Base-by-base conservation (phyloP, 768 basidiomycete species). In the Phylloporus rhodoxanthus region DNA sequence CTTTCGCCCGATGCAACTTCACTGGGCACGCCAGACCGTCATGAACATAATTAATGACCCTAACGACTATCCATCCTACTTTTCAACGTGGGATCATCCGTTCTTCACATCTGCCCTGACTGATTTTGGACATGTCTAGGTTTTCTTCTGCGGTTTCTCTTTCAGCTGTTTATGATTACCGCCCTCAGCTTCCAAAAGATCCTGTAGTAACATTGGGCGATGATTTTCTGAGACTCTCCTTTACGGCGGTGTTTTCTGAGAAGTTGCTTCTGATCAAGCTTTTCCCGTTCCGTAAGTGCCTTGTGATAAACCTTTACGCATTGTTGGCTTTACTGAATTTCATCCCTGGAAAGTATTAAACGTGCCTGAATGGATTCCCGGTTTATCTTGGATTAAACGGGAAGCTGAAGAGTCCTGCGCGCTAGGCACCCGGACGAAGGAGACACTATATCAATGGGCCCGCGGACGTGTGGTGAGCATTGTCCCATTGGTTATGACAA, bases 241-340 rank as follows among this genome's bases (percentile, higher is more conserved):
- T 33, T 15, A 3, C 30, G 3, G 21, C 14, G 2, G 11, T 44
- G 21, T 33, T 11, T 3, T 29, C 43, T 6, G 43, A 44, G 15
- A 44, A 23, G 20, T 21, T 32, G 2, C 21, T 51, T 25, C 41
- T 57, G 11, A 26, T 56, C 5, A 44, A 54, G 17, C 11, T 38
- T 10, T 50, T 51, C 25, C 54, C 54, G 9, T 55, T 55, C 36
- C 20, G 54, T 55, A 21, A 34, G 54, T 29, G 4, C 21, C 20
- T n/a, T 28, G 20, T 25, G 21, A 13, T 19, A 28, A 19, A 6
- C 43, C 8, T 21, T 38, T 38, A 13, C 20, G 19, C 20, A 3
- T 11, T 9, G 19, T 20, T 20, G 20, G 20, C 37, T n/a, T n/a
- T 19, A 37, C 36, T 37, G 33, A 37, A 11, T 19, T 36, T 37